Evolutionary conservation across 257 asterid species (phyloP), one percentile per base, ranked within the genome.

Genomic region (Capsicum pubescens): DNA sequence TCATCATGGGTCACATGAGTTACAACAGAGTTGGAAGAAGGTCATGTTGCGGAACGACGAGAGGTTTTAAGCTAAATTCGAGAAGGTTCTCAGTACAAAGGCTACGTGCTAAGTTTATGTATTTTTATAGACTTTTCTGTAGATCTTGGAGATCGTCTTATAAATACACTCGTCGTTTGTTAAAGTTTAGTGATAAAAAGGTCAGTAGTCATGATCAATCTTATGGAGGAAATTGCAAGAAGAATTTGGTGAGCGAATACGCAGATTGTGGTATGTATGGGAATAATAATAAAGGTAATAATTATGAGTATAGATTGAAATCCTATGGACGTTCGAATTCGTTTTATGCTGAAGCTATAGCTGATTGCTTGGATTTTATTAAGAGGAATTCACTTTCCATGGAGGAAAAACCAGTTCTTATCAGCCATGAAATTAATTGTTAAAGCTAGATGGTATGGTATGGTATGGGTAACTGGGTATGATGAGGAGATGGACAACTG

Each of bases 311-410:
- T 42, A 84, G 86, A 60, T 54, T 88, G 17, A 57, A 86, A 32
- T 55, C 87, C 19, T 87, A 83, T 74, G 87, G 84, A 12, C 85
- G 90, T 48, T 87, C 94, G 0, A 91, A 91, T 84, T 91, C 94
- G 0, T 91, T 91, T 87, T 91, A 91, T 83, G 85, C 93, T 0
- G 94, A 90, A 82, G 94, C 94, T 44, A 91, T 91, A 11, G 91
- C 90, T 4, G 94, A 91, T 81, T 91, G 94, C 42, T 87, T 91
- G 86, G 94, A 91, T 81, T 91, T 91, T 61, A 91, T 91, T 83
- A 90, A 91, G 86, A 86, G 93, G 66, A 90, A 89, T 74, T 91
- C 93, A 69, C 86, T 88, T 64, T 91, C 94, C 0, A 59, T 85
- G 57, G 94, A 91, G 54, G 94, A 91, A 64, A 90, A 84, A 35